Conservation (phyloP, 495 filamentous ascomycete genomes). For the Cladorrhinum samala region DNA sequence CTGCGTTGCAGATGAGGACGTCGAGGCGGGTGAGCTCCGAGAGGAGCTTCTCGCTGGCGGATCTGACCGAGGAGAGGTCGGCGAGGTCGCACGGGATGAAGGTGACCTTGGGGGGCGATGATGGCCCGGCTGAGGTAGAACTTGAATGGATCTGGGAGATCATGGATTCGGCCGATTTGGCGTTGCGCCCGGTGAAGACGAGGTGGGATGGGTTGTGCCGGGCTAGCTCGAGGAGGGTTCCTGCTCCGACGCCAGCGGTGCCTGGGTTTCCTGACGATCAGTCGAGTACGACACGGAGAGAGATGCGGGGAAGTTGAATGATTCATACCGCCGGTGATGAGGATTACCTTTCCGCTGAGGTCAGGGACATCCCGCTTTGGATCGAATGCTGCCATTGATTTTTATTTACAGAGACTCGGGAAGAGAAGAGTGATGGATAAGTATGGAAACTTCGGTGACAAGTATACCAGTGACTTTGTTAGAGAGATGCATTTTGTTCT, state of each 20-base stretch:
- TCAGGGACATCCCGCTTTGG: constrained; percentile 3
- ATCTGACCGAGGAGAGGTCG: constrained; percentile 8
- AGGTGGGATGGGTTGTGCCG: constrained; percentile 3
- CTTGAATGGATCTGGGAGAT: background rate
- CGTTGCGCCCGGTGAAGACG: constrained; percentile 9
- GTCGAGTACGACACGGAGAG: background rate
- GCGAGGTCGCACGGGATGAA: constrained; percentile 11
- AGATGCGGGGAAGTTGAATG: background rate
- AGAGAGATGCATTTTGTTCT: background rate
- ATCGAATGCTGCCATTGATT: constrained; percentile 6
- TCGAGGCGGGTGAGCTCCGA: constrained; percentile 10
- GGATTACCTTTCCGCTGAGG: constrained; percentile 3
- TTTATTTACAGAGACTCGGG: too few species aligned
- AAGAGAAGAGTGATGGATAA: too few species aligned
- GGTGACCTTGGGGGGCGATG: background rate
- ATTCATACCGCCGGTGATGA: constrained; percentile 5
- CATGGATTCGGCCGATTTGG: constrained; percentile 2
- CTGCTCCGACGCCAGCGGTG: constrained; percentile 2
- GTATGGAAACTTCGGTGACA: too few species aligned
- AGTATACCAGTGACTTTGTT: too few species aligned
- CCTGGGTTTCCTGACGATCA: background rate
- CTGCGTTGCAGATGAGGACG: constrained; percentile 17
- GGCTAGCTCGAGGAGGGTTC: background rate
- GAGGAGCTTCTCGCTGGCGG: constrained; percentile 6
- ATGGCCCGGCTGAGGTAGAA: background rate